Evolutionary conservation across 1,139 yeast genomes (phyloP).

Genomic region (Waltiozyma sp.): DNA sequence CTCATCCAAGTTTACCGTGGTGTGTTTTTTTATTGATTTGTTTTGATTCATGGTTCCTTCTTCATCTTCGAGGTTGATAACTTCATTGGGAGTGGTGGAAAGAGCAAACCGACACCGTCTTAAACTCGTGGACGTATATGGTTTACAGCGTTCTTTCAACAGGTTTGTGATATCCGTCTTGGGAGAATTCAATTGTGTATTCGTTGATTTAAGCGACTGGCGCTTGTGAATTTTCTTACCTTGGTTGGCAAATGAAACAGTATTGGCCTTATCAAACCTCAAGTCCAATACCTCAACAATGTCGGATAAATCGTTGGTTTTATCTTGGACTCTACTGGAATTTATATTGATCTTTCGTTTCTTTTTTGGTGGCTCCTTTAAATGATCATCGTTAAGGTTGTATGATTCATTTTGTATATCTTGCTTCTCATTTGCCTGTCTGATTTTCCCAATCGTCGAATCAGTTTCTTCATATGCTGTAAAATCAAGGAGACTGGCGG

Average conservation of each 20-base stretch:
- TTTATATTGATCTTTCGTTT: not conserved
- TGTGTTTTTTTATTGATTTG: not conserved
- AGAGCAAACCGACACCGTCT: constrained; percentile 4
- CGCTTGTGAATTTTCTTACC: no score
- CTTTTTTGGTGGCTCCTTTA: not conserved
- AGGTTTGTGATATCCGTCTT: constrained; percentile 46
- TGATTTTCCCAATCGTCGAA: constrained; percentile 5
- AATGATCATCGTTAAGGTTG: not conserved
- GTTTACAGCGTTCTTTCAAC: constrained; percentile 23
- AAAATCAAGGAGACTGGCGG: not conserved
- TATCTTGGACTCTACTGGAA: not conserved
- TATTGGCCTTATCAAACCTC: no score
- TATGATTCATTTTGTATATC: constrained; percentile 10
- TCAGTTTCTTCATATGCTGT: not conserved
- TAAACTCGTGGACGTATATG: constrained; percentile 2
- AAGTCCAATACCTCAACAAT: not conserved
- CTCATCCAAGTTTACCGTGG: not conserved
- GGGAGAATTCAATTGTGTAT: not conserved
- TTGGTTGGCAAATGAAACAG: no score
- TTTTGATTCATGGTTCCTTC: not conserved
- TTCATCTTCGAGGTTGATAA: constrained; percentile 8
- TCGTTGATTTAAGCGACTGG: no score
- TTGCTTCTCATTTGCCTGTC: constrained; percentile 9
- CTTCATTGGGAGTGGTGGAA: constrained; percentile 7
- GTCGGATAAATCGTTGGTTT: not conserved